Evolutionary conservation across 495 filamentous ascomycete genomes (phyloP), one percentile per base, ranked within the genome.

Genomic region (Entonaema liquescens): DNA sequence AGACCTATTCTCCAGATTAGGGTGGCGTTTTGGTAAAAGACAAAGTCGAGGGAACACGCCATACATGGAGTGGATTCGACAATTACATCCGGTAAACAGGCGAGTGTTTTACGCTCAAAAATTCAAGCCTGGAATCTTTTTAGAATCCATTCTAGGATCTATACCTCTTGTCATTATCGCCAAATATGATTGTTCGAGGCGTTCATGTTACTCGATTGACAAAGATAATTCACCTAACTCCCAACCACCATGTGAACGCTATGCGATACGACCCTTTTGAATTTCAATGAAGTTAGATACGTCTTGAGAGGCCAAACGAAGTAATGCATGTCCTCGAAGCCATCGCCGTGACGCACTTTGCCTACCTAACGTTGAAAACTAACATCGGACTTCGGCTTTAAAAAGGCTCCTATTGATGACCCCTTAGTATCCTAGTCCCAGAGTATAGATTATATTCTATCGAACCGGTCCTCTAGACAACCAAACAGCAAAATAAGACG

Each of bases 1-100:
- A 13, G 55, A 28, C 29, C 53, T 13, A n/a, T 36, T 36, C 13
- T 19, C 49, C 28, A 13, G 26, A 11, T 26, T 29, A 31, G 25
- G 25, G 50, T 13, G 60, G 70, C 70, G 55, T 67, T 67, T 15
- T 60, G 44, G 59, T n/a, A 54, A 49, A 72, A 40, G 54, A 54
- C 36, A 72, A 65, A 38, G 29, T 26, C 23, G 13, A 21, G 15
- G 50, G 38, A 28, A 23, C 36, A 55, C n/a, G 38, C 49, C 4
- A 35, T 49, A 31, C 29, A 36, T 28, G 9, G 21, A 23, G 25
- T 31, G 19, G 33, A 23, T 47, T 49, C 35, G 8, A 54, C 35
- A 52, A 33, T 33, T 52, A 2, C 25, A 33, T 52, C 42, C 52
- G 44, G 44, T 35, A 47, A 59, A 53, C 13, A 36, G 52, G 26